Conservation (phyloP, 805 yeast genomes). For the Nakazawaea pomicola region DNA sequence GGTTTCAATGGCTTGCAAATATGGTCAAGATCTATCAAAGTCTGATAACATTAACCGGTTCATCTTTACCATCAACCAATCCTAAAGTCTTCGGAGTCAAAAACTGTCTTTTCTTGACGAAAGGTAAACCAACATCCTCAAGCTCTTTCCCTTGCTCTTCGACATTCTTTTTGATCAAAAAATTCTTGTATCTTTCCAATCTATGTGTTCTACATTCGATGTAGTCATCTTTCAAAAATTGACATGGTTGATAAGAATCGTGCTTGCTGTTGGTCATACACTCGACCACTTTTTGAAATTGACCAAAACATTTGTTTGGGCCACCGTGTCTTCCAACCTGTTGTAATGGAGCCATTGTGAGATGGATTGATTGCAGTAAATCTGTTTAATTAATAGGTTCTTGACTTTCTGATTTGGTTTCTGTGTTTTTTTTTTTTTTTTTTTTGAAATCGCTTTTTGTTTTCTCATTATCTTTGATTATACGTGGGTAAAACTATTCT, state of each 20-base stretch:
- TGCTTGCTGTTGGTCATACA: conserved; percentile 31
- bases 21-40: no score
- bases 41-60: conserved; percentile 10
- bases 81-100: conserved; percentile 35
- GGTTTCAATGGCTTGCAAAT: no score
- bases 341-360: conserved; percentile 17
- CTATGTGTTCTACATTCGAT: conserved; percentile 33
- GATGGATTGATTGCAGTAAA: background rate
- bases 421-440: background rate
- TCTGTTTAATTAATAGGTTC: no score
- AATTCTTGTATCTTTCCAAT: conserved; percentile 30
- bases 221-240: conserved; percentile 27
- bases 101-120: conserved; percentile 30
- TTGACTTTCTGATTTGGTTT: no score
- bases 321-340: conserved; percentile 26
- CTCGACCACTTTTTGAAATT: conserved; percentile 32
- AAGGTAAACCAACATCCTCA: conserved; percentile 33
- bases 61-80: conserved; percentile 29
- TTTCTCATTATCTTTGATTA: no score
- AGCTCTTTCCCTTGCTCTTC: conserved; percentile 21
- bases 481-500: no score
- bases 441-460: no score
- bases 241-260: conserved; percentile 26
- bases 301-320: conserved; percentile 32
- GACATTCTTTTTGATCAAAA: conserved; percentile 27